These are phyloP conservation scores for Monosporascus cannonballus DNA, from an alignment of 2,329 filamentous ascomycete species.

Conservation along the genomic window DNA sequence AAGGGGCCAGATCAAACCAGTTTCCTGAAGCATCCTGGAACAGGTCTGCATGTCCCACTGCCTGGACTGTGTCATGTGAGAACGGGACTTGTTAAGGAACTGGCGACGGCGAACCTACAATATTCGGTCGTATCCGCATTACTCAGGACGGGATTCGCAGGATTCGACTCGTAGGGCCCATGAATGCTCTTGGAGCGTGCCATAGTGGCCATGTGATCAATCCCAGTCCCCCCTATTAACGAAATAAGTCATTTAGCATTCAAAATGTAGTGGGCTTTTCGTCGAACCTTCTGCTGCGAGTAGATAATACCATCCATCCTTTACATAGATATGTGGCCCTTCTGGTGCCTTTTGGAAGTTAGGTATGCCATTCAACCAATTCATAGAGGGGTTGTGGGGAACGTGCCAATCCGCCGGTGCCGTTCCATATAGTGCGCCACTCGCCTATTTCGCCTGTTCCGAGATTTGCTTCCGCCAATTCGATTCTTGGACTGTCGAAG, in stretches of 20 bases:
- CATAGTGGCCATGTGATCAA: constrained; percentile 42
- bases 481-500: constrained; percentile 29
- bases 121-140: constrained; percentile 37
- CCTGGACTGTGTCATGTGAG: constrained; percentile 33
- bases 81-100: not conserved
- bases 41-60: constrained; percentile 50
- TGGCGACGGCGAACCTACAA: constrained; percentile 19
- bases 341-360: constrained; percentile 32
- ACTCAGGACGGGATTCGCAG: constrained; percentile 39
- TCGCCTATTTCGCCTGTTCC: constrained; percentile 33
- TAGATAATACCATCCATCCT: constrained; percentile 47
- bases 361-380: not conserved
- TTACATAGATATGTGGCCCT: constrained; percentile 48
- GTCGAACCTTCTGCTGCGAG: constrained; percentile 42
- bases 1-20: constrained; percentile 22
- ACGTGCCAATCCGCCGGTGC: constrained; percentile 33
- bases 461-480: constrained; percentile 33
- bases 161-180: constrained; percentile 39
- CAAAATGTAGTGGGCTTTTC: not conserved
- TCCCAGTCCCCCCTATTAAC: constrained; percentile 36
- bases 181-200: constrained; percentile 34
- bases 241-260: not conserved
- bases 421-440: constrained; percentile 39
- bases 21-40: constrained; percentile 41
- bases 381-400: too few species aligned